Base-by-base conservation (phyloP, 169 alveolate species). In the Miamiensis avidus region DNA sequence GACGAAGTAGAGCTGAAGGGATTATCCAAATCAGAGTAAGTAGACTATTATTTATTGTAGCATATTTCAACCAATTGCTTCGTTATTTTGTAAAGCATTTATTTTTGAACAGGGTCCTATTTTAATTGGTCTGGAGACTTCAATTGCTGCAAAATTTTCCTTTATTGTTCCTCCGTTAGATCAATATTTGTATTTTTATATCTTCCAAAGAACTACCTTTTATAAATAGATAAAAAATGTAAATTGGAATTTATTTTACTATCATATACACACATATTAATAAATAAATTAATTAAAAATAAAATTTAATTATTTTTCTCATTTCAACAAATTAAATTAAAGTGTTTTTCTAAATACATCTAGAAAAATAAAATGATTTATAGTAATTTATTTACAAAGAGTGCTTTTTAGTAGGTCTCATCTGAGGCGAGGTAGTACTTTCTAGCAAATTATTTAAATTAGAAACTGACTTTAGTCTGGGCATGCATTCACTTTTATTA, bases 401-500 rank as follows among this genome's bases (percentile, higher is more conserved):
- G 20, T 49, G 69, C 20, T 49, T 49, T 49, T 49, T 49, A 11
- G n/a, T 49, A 11, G 4, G 26, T 49, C 26, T 49, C 69, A 49
- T 11, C 69, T 49, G 20, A 4, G 4, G 69, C 26, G 4, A 20
- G 20, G 20, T 49, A 49, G 20, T 49, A 11, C 20, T 49, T 20
- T 4, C 69, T 49, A 20, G 69, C 26, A 49, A 11, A 11, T 49
- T 49, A 49, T 49, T 49, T 20, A 49, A 49, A 49, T 49, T 49
- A 49, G 26, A 49, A 49, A 49, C 4, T 11, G 69, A 49, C 4
- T 49, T 49, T 11, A 20, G 4, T 49, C 69, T 49, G 4, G 4
- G 69, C 20, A 49, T 11, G 28, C 75, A 28, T 49, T 72, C 87
- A 32, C 49, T 74, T 30, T 34, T 25, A 82, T 82, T 72, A n/a